Evolutionary conservation across 2,329 filamentous ascomycete species (phyloP), one percentile per base, ranked within the genome.

Genomic region (Trichoderma oligosporum): DNA sequence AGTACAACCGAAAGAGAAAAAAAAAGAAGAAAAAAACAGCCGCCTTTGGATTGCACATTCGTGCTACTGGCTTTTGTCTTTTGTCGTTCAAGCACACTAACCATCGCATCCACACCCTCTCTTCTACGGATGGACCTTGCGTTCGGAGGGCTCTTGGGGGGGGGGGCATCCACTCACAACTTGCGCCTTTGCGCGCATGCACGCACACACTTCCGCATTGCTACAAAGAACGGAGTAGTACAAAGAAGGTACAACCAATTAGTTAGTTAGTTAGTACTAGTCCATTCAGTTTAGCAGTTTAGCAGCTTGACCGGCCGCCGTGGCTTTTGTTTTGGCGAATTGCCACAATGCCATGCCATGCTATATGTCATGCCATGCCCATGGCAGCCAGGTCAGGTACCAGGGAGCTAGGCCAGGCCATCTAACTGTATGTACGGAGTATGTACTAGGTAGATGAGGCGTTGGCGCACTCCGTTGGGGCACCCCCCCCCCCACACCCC

Each of bases 91-190:
- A n/a, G n/a, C n/a, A 54, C 51, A 39, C 39, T 25, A 31, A 39
- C 51, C 51, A 54, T 54, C 51, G 51, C 51, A 54, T 36, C n/a
- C n/a, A n/a, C 51, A 47, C 54, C 48, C 54, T 44, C 54, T 49
- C 54, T 33, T 36, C 11, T 27, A 24, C 33, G 39, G 29, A 54
- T 25, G 41, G 41, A 7, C 41, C 41, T 44, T 14, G 41, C 16
- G 33, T 56, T 57, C 45, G 45, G 45, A 42, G 51, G 51, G 51
- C 46, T 57, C 46, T 24, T 44, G 46, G 35, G 42, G 24, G n/a
- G n/a, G n/a, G n/a, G n/a, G 24, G 25, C 55, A 51, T 24, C 55
- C 55, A 58, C 56, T 25, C 54, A 42, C 55, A 29, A 42, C 56
- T 38, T 54, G 31, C 39, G 20, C 56, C 41, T 45, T 29, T 22